phyloP scores from a whole-genome alignment of 768 basidiomycete genomes.

The Termitomyces heimii region DNA sequence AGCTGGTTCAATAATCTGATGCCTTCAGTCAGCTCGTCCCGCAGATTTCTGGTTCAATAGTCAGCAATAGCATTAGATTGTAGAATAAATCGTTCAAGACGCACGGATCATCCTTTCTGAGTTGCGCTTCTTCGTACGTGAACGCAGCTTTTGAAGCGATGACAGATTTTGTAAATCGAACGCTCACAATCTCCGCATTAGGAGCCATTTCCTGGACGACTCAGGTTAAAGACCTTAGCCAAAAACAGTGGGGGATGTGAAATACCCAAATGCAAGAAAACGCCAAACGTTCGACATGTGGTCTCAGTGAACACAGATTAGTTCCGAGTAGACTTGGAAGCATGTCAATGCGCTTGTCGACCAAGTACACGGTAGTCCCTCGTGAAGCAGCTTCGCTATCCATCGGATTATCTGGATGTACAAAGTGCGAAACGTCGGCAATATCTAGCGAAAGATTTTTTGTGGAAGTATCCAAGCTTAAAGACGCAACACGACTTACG shows the following conservation, averaged over 20 bases:
- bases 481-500: constrained; percentile 55
- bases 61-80: neutral
- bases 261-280: constrained; percentile 94
- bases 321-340: constrained; percentile 89
- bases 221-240: constrained; percentile 3
- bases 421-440: constrained; percentile 97
- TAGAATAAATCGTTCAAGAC: constrained; percentile 18
- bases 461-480: neutral
- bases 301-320: constrained; percentile 89
- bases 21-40: constrained; percentile 78
- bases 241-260: neutral
- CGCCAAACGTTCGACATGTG: constrained; percentile 89
- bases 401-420: constrained; percentile 90
- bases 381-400: constrained; percentile 93
- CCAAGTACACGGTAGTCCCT: constrained; percentile 96
- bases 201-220: constrained; percentile 77
- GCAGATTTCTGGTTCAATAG: constrained; percentile 46
- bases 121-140: constrained; percentile 95
- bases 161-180: constrained; percentile 92
- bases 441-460: constrained; percentile 59
- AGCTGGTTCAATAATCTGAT: constrained; percentile 87
- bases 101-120: constrained; percentile 87
- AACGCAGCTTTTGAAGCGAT: constrained; percentile 96
- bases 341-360: constrained; percentile 99
- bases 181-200: constrained; percentile 84